Base-by-base conservation (phyloP, 805 yeast species). In the Candida railenensis region DNA sequence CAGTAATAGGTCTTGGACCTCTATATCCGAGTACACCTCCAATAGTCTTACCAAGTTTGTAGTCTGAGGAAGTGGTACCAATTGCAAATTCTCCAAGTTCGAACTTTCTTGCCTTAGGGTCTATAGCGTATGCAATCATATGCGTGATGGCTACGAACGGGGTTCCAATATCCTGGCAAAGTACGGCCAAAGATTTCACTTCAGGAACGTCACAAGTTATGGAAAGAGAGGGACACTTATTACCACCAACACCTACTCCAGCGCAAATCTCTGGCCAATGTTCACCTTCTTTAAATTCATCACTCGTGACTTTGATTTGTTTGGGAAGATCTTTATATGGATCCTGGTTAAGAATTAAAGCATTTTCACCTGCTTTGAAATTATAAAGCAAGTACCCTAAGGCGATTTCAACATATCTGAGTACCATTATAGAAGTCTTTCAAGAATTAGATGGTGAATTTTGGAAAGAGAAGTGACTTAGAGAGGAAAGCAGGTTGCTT, bases 131-230 rank as follows among this genome's bases (percentile, higher is more conserved):
- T 25, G 45, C 55, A 20, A 33, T n/a, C 19, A 34, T 15, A 34
- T 54, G 56, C 8, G 47, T 47, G 18, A 46, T 40, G 3, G 58
- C 48, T 18, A 19, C 21, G 18, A 51, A 12, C 3, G 58, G 58
- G 14, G 45, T 45, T 42, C 51, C 58, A 15, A 50, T 41, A 32
- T 54, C 58, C 32, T 54, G 53, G 37, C 47, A 41, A 20, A 53
- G 18, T 3, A 54, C 2, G 3, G 49, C 50, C 34, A 49, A 42
- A 2, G 58, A 54, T 11, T 37, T 34, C 22, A 48, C 42, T 28
- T 28, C 32, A 8, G 28, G n/a, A 12, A 9, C n/a, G 12, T 12
- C 48, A 21, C 45, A 19, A 12, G 33, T 22, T 22, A 52, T 28
- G 22, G 42, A 34, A 12, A 53, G 41, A 3, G 48, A 34, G 8